Evolutionary conservation across 2,329 filamentous ascomycete genomes (phyloP), one percentile per base, ranked within the genome.

Genomic region (Stemphylium lycopersici): DNA sequence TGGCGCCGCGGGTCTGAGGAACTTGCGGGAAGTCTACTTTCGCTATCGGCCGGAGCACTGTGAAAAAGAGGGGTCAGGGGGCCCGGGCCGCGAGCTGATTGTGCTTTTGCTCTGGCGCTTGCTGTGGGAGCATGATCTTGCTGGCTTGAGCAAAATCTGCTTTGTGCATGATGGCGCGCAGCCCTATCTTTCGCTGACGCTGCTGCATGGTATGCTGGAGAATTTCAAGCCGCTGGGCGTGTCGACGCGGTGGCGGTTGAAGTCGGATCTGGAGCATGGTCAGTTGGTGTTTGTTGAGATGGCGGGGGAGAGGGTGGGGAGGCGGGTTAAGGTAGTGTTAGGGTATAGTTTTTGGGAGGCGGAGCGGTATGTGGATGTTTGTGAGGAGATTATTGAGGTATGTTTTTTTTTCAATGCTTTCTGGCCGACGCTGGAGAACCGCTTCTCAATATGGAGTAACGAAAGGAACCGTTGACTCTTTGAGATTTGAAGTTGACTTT

Each of bases 1-100:
- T 6, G 41, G 53, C 6, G 43, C 39, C 5, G 58, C 57, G 3
- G 60, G 63, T 4, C 50, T 67, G 13, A 49, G 15, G 10, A 31
- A 51, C 3, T n/a, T 68, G 2, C 44, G 61, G 34, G 55, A 66
- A 36, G 15, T 66, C 12, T 64, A 56, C 38, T 52, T 68, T 16
- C 47, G 42, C 4, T 61, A 59, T 29, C 45, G 22, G 0, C 48
- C 52, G 3, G 15, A 51, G 12, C 46, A 47, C 32, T 13, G 26
- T 39, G 15, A 32, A 5, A 44, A 42, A 5, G 29, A 51, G 20
- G 37, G 45, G 26, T 20, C 36, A 13, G 20, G 45, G n/a, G 22
- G 40, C 12, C 37, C 8, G 12, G 55, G 40, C 1, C 45, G 52
- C n/a, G 48, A 56, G 31, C 26, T 51, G 15, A 32, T 65, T 2